These are phyloP conservation scores for Pleurotus djamor DNA, from an alignment of 768 basidiomycete genomes.

Conservation along the genomic window DNA sequence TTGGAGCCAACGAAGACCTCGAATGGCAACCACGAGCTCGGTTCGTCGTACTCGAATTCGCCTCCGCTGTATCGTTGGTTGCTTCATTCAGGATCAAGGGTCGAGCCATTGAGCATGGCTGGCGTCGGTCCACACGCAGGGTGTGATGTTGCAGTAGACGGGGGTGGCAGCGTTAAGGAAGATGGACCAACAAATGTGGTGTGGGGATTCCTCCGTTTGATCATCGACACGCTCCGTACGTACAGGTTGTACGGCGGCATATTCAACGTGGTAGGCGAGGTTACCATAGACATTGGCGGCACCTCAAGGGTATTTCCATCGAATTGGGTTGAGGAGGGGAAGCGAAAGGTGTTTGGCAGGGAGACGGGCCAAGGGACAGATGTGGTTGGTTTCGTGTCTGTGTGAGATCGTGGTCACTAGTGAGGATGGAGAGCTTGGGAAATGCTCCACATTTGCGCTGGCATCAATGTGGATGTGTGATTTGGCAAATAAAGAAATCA, in stretches of 20 bases:
- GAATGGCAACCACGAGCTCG: neutral
- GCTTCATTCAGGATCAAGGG: too few species aligned
- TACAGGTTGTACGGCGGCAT: constrained; percentile 2
- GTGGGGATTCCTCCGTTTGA: neutral
- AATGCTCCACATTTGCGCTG: too few species aligned
- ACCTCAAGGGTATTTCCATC: constrained; percentile 1
- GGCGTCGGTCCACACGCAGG: neutral
- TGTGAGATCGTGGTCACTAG: too few species aligned
- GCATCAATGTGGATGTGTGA: too few species aligned
- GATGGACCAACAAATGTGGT: neutral
- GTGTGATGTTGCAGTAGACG: neutral
- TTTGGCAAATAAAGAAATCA: too few species aligned
- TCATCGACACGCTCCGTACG: neutral
- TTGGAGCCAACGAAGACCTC: constrained; percentile 27
- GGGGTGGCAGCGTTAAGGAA: neutral
- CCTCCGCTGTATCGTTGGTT: neutral
- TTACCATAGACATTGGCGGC: constrained; percentile 15
- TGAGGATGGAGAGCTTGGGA: too few species aligned
- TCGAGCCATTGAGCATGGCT: too few species aligned
- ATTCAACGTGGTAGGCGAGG: neutral
- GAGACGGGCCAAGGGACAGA: neutral
- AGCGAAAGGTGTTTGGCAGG: neutral
- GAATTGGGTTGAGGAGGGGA: too few species aligned
- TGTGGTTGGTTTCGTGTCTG: too few species aligned
- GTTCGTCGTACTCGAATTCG: constrained; percentile 13